Percentiles rank a stretch among this genome's conserved stretches.
Conservation (phyloP, 108 stramenopile genomes). For the Nannochloropsis salina region DNA sequence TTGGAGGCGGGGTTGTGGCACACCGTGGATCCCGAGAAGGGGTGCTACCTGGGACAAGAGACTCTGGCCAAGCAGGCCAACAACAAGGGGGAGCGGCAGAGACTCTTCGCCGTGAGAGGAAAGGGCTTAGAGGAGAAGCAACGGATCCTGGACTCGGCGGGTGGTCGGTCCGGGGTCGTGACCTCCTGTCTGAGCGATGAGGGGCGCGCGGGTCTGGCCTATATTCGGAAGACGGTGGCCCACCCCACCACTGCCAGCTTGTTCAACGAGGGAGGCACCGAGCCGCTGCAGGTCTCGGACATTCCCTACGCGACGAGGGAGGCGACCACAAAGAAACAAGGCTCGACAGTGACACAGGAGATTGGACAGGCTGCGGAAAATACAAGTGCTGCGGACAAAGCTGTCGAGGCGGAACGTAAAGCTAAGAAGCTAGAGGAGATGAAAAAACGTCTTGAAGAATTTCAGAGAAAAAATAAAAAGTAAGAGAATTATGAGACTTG, state of each 20-base stretch:
- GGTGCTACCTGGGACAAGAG: constrained; percentile 47
- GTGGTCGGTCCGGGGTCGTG: neutral
- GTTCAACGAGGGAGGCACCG: neutral
- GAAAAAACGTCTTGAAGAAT: constrained; percentile 36
- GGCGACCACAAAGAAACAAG: neutral
- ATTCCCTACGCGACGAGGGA: neutral
- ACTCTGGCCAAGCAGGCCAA: constrained; percentile 32
- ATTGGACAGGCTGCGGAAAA: constrained; percentile 26
- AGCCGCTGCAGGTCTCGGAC: neutral
- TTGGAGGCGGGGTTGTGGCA: constrained; percentile 48
- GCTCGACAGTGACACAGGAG: constrained; percentile 18
- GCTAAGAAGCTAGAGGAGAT: constrained; percentile 44
- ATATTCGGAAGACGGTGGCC: neutral
- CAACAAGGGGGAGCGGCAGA: neutral
- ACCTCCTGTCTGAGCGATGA: neutral
- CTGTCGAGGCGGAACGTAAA: neutral
- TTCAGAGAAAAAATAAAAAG: constrained; percentile 26
- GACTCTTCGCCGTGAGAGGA: neutral
- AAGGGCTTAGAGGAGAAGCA: neutral
- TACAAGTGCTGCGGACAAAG: constrained; percentile 26
- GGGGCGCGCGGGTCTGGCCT: neutral
- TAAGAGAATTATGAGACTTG: neutral
- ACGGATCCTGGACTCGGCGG: neutral
- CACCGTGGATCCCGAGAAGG: constrained; percentile 43
- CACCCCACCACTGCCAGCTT: neutral